These are phyloP conservation scores for Aureobasidium uvarum DNA, from an alignment of 2,329 filamentous ascomycete species.

Conservation along the genomic window DNA sequence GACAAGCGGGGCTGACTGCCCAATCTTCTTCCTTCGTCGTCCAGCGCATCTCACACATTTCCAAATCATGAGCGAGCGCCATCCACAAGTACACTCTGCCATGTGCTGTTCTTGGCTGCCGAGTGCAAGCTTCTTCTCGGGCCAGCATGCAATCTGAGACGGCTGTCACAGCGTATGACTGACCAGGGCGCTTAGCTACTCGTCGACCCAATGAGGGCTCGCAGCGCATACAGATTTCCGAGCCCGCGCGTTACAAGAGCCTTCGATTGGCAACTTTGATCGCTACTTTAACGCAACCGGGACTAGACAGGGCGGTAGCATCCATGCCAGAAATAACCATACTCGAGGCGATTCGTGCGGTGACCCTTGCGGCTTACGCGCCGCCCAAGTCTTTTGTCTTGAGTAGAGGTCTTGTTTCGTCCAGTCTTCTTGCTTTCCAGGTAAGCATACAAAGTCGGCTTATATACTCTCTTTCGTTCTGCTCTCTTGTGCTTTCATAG, in stretches of 20 bases:
- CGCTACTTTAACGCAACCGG: constrained; percentile 13
- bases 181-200: constrained; percentile 22
- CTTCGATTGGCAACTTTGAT: constrained; percentile 22
- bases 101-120: constrained; percentile 13
- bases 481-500: constrained; percentile 26
- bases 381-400: constrained; percentile 10
- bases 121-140: constrained; percentile 12
- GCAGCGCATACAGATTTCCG: constrained; percentile 22
- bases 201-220: constrained; percentile 24
- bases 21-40: constrained; percentile 14
- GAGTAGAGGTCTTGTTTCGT: constrained; percentile 7
- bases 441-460: constrained; percentile 24
- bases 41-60: constrained; percentile 1
- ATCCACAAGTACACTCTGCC: constrained; percentile 12
- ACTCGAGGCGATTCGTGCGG: constrained; percentile 19
- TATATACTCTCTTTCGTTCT: constrained; percentile 23
- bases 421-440: constrained; percentile 1
- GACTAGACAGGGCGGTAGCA: constrained; percentile 25
- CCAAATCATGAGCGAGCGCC: background rate
- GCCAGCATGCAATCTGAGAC: constrained; percentile 24
- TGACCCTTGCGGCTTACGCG: constrained; percentile 20
- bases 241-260: constrained; percentile 23
- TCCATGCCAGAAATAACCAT: constrained; percentile 23
- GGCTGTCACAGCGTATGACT: constrained; percentile 25
- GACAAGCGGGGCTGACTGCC: constrained; percentile 6